Evolutionary conservation across 2,329 filamentous ascomycete species (phyloP), one percentile per base, ranked within the genome.

Genomic region (Leptographium galeiforme): DNA sequence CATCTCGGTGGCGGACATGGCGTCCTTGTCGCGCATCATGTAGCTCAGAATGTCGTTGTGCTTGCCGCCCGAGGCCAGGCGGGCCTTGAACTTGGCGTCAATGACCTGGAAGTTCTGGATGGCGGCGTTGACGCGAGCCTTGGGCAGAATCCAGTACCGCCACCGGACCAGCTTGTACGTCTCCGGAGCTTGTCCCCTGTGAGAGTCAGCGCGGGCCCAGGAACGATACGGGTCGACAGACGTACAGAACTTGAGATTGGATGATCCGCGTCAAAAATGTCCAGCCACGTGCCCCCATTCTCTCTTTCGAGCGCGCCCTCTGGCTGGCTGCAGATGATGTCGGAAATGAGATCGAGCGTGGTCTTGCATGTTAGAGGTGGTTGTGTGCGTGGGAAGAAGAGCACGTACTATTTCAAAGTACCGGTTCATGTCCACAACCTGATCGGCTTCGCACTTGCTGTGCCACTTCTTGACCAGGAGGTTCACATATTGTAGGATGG

Each of bases 401-500:
- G 19, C 43, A 46, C 43, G 12, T 46, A 46, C 43, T 13, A 46
- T 46, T 32, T 46, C 43, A 46, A 46, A 46, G 43, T 46, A 46
- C 43, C 30, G 18, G 43, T 46, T 46, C 43, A 46, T 46, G 43
- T 46, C 43, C 43, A 46, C 43, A 46, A 7, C 43, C 43, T 46
- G 19, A 32, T 46, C 43, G 19, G 18, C 30, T 25, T 46, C 57
- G 33, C 56, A 56, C 45, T 63, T 59, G 55, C 63, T 58, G 54
- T 57, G 58, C 49, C 68, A 49, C 51, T 62, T 55, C 54, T 57
- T 47, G 30, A 68, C 60, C 38, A 71, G 55, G 44, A 67, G 57
- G 54, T 70, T 61, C 5, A 70, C 62, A 55, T 71, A 69, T 4
- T 55, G 56, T 16, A 59, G 59, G 52, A 72, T 68, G 47, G 70